Base-by-base conservation (phyloP, 2,329 filamentous ascomycete species). In the Thermomyces lanuginosus region DNA sequence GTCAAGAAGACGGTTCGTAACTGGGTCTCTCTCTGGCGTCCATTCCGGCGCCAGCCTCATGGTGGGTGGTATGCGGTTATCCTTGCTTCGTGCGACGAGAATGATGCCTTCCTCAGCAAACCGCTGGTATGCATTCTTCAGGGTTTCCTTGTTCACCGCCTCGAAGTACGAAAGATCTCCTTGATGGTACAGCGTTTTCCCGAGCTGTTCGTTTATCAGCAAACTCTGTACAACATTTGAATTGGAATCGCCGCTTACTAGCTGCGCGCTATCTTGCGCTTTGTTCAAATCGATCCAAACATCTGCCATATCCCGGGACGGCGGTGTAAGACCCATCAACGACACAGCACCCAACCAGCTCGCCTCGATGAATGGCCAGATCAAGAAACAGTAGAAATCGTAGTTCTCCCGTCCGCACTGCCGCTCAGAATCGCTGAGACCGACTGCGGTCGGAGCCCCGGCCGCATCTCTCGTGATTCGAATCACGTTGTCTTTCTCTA, bases 361-460 rank as follows among this genome's bases (percentile, higher is more conserved):
- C 0, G 84, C 78, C 53, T 98, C 89, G 38, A 95, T 84, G 41
- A 98, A 98, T 0, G 89, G 89, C 89, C 89, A 98, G 36, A 98
- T 82, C 11, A 98, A 58, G 63, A 95, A 98, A 56, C 86, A 95
- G 56, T 95, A 95, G 53, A 98, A 98, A 47, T 98, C 89, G 44
- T 79, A 98, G 43, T 93, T 95, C 52, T 98, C 89, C 19, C 86
- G 64, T 1, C 89, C 89, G 5, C 68, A 72, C 16, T 66, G 63
- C 10, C 84, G 67, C 51, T 98, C 89, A 3, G 66, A 57, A 4
- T 78, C 69, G 10, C 78, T 76, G 5, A 98, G 61, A 4, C 82
- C 81, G 19, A 93, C 60, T 29, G 60, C 58, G n/a, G 82, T 66
- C 0, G 65, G 61, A 0, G 61, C 63, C 4, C 61, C 55, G 1